Conservation (phyloP, 1,284 basidiomycete genomes). For the Erythrobasidium hasegawianum region DNA sequence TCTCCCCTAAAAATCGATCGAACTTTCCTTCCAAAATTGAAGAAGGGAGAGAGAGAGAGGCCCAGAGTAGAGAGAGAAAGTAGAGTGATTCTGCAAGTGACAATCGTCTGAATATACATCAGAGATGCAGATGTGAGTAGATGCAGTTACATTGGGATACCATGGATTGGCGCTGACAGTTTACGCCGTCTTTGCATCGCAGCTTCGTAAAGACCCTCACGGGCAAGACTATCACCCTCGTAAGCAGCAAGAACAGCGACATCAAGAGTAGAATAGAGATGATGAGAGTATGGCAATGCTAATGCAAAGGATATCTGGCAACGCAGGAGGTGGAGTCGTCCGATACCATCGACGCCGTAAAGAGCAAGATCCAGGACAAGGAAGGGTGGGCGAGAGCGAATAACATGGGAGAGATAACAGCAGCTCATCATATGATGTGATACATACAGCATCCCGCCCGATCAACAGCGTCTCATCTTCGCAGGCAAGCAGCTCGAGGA, state of each 20-base stretch:
- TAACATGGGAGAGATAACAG: background rate
- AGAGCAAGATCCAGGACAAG: slow-evolving; percentile 57
- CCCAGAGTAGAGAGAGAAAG: too few species aligned
- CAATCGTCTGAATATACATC: background rate
- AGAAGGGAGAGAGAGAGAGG: too few species aligned
- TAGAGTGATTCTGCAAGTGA: too few species aligned
- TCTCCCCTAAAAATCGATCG: too few species aligned
- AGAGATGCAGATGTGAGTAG: slow-evolving; percentile 15
- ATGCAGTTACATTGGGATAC: background rate
- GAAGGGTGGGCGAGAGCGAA: slow-evolving; percentile 48
- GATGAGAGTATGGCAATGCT: background rate
- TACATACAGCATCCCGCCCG: slow-evolving; percentile 67
- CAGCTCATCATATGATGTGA: background rate
- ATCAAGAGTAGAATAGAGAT: background rate
- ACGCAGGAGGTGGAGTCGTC: slow-evolving; percentile 59
- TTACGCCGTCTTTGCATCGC: slow-evolving; percentile 40
- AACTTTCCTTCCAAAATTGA: background rate
- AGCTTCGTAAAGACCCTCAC: slow-evolving; percentile 57
- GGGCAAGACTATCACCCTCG: slow-evolving; percentile 57
- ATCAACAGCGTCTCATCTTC: slow-evolving; percentile 91
- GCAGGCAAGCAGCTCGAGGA: slow-evolving; percentile 94
- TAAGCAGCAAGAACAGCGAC: too few species aligned
- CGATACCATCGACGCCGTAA: slow-evolving; percentile 61
- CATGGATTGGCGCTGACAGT: background rate
- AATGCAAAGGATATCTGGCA: background rate